Evolutionary conservation across 2,329 filamentous ascomycete genomes (phyloP), one percentile per base, ranked within the genome.

Genomic region (Fusarium sp.): DNA sequence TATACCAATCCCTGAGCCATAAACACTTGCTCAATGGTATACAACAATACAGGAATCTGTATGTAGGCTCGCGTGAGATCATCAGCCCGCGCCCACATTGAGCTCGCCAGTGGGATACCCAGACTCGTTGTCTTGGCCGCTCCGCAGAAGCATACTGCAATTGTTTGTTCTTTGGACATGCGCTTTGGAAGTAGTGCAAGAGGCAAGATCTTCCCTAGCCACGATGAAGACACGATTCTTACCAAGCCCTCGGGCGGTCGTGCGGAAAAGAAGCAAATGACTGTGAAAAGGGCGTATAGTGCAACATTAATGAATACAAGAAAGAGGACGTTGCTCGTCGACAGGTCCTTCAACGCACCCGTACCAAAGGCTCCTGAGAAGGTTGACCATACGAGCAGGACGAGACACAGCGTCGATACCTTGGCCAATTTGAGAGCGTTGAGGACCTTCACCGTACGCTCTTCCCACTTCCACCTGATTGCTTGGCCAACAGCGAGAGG

Each of bases 91-190:
- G 82, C 80, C 82, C 89, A 93, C 87, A 93, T 92, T 61, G 91
- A 87, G 33, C 88, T 87, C 51, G 88, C 84, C 28, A 93, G 76
- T 1, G 91, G 91, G 9, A 93, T 91, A 0, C 91, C 90, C 59
- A 93, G 82, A 4, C 88, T 89, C 2, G 90, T 90, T 4, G 91
- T 92, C 78, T 94, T 94, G 15, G 91, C 91, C 0, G 91, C 90
- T 26, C 88, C 89, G 72, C 90, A 92, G 77, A 93, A 93, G 70
- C 90, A 92, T 15, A 92, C 87, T 1, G 91, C 90, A 50, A 93
- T 86, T 0, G 90, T 87, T 71, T 92, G 88, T 60, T 87, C 84
- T 38, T 85, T 85, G 1, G 84, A 79, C 75, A 92, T 83, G 72
- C 84, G 87, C 36, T 83, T 77, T 4, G 85, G 76, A 2, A 84